Base-by-base conservation (phyloP, 2,329 filamentous ascomycete genomes). In the Graphilbum sp. region DNA sequence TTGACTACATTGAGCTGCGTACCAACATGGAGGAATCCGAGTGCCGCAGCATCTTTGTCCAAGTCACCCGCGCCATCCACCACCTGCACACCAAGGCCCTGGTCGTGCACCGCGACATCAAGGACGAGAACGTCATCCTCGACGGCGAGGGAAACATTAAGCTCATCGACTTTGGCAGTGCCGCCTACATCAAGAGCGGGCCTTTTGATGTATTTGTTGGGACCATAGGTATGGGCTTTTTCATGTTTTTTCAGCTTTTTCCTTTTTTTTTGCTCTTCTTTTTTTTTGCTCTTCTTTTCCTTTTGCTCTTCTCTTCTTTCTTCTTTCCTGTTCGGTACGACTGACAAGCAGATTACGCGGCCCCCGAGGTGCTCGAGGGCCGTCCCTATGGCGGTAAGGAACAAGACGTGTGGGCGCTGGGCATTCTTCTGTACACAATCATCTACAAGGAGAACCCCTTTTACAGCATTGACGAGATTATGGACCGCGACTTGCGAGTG, bases 391-490 rank as follows among this genome's bases (percentile, higher is more conserved):
- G 81, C 47, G 90, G 90, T 52, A 94, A 92, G 59, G 88, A 94
- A 56, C 90, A 98, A 63, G 90, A 98, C 53, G 86, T 98, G 23
- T 98, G 90, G 90, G 90, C 90, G 1, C 69, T 98, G 15, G 90
- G 90, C 19, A 96, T 98, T 51, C 70, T 98, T 20, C 73, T 98
- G 13, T 98, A 98, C 64, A 98, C 90, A 21, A 95, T 98, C 52
- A 81, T 96, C 52, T 98, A 98, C 69, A 98, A 96, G 62, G 90
- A 98, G 61, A 98, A 98, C 53, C 88, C 90, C 1, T 98, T 95
- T 58, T 96, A 96, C 68, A 92, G 82, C 58, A 90, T 96, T 51
- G 90, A 98, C 57, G 90, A 98, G 64, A 98, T 98, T 52, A 92
- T 96, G 73, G 90, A 98, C 55, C 87, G 88, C 52, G 88, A 95